A percentile compares a stretch with the other conserved stretches of the same genome.
Conservation (phyloP, 2,329 filamentous ascomycete species). For the Microdochium paspali region DNA sequence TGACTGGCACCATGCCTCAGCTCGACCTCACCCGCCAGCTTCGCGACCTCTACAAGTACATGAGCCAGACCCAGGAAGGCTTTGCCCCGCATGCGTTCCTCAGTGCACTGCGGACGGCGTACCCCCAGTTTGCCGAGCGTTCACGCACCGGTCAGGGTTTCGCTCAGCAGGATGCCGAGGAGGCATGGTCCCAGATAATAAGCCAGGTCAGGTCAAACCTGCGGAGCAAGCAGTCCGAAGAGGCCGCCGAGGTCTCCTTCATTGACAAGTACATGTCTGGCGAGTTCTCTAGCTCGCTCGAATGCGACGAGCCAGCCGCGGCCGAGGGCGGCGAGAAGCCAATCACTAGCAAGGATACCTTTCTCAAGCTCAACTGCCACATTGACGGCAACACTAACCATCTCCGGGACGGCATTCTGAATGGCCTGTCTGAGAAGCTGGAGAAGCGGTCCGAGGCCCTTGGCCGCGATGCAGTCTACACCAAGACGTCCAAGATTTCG, state of each 20-base stretch:
- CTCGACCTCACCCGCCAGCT: constrained; percentile 70
- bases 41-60: constrained; percentile 75
- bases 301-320: constrained; percentile 75
- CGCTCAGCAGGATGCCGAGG: constrained; percentile 97
- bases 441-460: constrained; percentile 80
- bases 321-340: constrained; percentile 65
- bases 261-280: constrained; percentile 88
- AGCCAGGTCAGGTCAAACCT: constrained; percentile 73
- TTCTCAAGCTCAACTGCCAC: constrained; percentile 93
- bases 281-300: constrained; percentile 65
- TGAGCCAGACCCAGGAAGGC: constrained; percentile 83
- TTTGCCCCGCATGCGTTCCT: constrained; percentile 79
- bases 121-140: constrained; percentile 88
- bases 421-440: constrained; percentile 75
- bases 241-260: constrained; percentile 54
- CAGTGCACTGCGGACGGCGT: constrained; percentile 65
- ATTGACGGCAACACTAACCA: constrained; percentile 85
- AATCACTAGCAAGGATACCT: constrained; percentile 59
- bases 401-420: constrained; percentile 76
- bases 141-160: constrained; percentile 74
- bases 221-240: constrained; percentile 46
- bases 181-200: constrained; percentile 95
- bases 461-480: constrained; percentile 73
- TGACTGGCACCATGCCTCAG: constrained; percentile 31
- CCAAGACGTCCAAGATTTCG: constrained; percentile 82